These are phyloP conservation scores for Dictyostelium intermedium DNA, from an alignment of 78 protist genomes.

Conservation along the genomic window DNA sequence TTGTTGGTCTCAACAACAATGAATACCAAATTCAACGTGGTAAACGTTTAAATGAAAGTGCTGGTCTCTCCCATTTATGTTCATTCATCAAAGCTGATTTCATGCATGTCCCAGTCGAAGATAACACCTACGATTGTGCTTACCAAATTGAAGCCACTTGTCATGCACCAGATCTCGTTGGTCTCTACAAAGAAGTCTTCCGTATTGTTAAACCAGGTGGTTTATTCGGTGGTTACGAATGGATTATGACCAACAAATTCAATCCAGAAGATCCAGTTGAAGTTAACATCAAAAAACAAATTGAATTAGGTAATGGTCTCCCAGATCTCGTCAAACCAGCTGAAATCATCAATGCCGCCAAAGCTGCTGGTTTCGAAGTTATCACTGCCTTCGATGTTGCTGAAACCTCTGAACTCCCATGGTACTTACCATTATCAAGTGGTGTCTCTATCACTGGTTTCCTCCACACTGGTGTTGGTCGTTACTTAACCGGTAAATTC, in stretches of 20 bases:
- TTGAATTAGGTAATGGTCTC: constrained; percentile 91
- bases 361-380: constrained; percentile 88
- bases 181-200: constrained; percentile 83
- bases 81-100: constrained; percentile 88
- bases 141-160: constrained; percentile 95
- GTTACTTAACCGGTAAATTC: constrained; percentile 76
- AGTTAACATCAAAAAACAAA: constrained; percentile 81
- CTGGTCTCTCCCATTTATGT: constrained; percentile 68
- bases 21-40: constrained; percentile 90
- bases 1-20: constrained; percentile 92
- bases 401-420: constrained; percentile 69
- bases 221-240: constrained; percentile 88
- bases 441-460: constrained; percentile 70
- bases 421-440: constrained; percentile 75
- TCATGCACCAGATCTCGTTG: constrained; percentile 91
- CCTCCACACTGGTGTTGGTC: constrained; percentile 81
- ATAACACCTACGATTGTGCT: constrained; percentile 88
- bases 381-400: constrained; percentile 66
- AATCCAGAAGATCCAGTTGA: constrained; percentile 82
- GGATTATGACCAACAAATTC: constrained; percentile 91
- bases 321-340: constrained; percentile 81
- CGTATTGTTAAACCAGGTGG: constrained; percentile 93
- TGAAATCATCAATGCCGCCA: constrained; percentile 56
- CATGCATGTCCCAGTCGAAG: constrained; percentile 84
- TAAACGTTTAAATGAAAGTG: background rate